Evolutionary conservation across 2,329 filamentous ascomycete species (phyloP).

Genomic region (Xylariomycetidae sp.): DNA sequence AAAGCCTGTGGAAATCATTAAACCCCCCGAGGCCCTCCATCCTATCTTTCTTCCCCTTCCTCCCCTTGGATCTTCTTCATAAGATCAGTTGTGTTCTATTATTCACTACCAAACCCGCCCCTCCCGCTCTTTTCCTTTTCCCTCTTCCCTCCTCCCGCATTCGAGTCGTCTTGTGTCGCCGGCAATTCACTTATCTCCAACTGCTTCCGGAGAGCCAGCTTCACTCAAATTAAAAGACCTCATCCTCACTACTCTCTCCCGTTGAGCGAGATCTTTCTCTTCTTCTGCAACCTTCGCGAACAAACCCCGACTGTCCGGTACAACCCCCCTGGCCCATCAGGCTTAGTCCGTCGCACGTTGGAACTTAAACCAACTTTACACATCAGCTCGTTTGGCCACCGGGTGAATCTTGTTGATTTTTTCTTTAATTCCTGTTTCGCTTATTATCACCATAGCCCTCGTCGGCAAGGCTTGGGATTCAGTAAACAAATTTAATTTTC

Average conservation of each 20-base stretch:
- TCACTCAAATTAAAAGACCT: not conserved
- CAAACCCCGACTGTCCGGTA: constrained; percentile 32
- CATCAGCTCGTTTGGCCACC: too few species aligned
- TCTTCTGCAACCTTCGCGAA: constrained; percentile 26
- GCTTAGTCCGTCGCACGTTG: constrained; percentile 31
- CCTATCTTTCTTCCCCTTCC: constrained; percentile 24
- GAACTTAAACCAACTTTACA: too few species aligned
- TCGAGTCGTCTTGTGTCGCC: constrained; percentile 25
- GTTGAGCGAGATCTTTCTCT: too few species aligned
- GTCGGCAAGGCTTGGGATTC: too few species aligned
- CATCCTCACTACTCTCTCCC: not conserved
- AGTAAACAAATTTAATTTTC: constrained; percentile 38
- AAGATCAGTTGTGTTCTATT: constrained; percentile 24
- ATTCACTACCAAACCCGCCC: constrained; percentile 33
- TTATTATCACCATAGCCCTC: constrained; percentile 26
- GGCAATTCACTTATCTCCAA: constrained; percentile 20
- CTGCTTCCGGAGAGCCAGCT: too few species aligned
- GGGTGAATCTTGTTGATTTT: constrained; percentile 21
- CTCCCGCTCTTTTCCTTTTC: constrained; percentile 34
- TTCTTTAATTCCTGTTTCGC: constrained; percentile 25
- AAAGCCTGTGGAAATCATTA: constrained; percentile 29
- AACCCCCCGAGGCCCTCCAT: constrained; percentile 27
- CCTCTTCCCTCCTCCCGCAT: constrained; percentile 25
- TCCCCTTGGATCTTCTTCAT: constrained; percentile 32
- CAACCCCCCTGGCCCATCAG: constrained; percentile 27